These are phyloP conservation scores for Cryptococcus amylolentus DNA, from an alignment of 1,284 basidiomycete species.

Conservation along the genomic window DNA sequence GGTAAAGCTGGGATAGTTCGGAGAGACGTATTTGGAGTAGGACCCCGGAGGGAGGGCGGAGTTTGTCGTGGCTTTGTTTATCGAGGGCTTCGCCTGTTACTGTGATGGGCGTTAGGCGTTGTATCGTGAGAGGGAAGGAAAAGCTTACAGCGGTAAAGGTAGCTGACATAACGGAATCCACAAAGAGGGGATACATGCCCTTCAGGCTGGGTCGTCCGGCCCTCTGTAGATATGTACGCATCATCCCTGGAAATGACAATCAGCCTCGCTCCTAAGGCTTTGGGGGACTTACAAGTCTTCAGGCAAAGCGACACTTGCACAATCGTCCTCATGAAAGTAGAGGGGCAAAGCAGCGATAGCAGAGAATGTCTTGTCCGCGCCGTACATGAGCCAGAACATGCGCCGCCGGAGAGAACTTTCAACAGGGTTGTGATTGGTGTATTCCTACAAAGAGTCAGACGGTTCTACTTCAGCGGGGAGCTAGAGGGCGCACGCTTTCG, in stretches of 20 bases:
- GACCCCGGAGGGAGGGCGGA: conserved; percentile 33
- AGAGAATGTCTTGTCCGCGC: conserved; percentile 42
- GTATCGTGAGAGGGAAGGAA: conserved; percentile 27
- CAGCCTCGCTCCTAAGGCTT: neutral
- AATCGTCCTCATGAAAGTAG: conserved; percentile 77
- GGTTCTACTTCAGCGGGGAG: conserved; percentile 3
- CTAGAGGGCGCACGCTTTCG: conserved; percentile 24
- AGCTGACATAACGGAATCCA: conserved; percentile 41
- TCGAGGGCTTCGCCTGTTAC: conserved; percentile 39
- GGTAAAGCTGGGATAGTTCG: conserved; percentile 40
- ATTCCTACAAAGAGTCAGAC: conserved; percentile 19
- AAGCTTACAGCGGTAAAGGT: conserved; percentile 31
- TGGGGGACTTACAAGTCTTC: conserved; percentile 30
- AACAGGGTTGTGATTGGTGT: conserved; percentile 33
- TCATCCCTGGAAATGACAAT: conserved; percentile 38
- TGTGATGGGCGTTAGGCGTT: conserved; percentile 8
- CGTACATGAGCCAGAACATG: conserved; percentile 45
- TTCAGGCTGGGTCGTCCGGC: conserved; percentile 37
- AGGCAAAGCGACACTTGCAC: conserved; percentile 40
- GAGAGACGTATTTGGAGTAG: conserved; percentile 38
- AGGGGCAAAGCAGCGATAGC: conserved; percentile 59
- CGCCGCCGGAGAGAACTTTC: conserved; percentile 35
- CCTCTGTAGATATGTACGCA: conserved; percentile 42
- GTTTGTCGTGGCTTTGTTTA: conserved; percentile 35
- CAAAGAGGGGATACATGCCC: conserved; percentile 37